Conservation (phyloP, 768 basidiomycete species). For the Mycena latifolia region DNA sequence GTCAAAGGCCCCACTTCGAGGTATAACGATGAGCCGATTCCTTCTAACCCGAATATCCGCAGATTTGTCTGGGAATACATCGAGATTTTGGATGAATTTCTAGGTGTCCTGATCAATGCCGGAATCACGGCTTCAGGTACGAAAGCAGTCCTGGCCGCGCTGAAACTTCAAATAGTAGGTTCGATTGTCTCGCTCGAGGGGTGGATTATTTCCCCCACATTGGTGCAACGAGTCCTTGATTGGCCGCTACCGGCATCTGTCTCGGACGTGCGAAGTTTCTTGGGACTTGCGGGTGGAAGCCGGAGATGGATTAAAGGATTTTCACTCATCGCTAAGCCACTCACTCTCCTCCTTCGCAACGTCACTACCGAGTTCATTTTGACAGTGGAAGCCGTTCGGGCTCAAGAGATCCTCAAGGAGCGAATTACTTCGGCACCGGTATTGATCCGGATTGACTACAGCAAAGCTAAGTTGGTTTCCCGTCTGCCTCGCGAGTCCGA, state of each 20-base stretch:
- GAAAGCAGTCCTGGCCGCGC: slow-evolving; percentile 42
- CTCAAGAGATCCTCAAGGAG: slow-evolving; percentile 43
- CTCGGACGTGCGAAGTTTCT: slow-evolving; percentile 40
- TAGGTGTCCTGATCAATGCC: slow-evolving; percentile 35
- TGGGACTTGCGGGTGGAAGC: slow-evolving; percentile 40
- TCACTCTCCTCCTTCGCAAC: slow-evolving; percentile 33
- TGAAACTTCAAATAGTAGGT: slow-evolving; percentile 44
- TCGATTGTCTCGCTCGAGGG: slow-evolving; percentile 44
- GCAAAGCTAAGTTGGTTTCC: slow-evolving; percentile 4
- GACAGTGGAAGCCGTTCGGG: slow-evolving; percentile 35
- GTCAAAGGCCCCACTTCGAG: slow-evolving; percentile 39
- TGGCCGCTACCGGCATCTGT: slow-evolving; percentile 38
- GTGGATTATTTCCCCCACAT: slow-evolving; percentile 40
- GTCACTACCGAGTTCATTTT: slow-evolving; percentile 42
- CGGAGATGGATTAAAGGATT: slow-evolving; percentile 43
- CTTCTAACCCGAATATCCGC: slow-evolving; percentile 40
- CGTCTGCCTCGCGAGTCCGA: slow-evolving; percentile 29
- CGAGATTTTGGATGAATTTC: slow-evolving; percentile 18
- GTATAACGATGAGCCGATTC: slow-evolving; percentile 40
- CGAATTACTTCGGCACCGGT: slow-evolving; percentile 41
- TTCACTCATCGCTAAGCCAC: slow-evolving; percentile 40
- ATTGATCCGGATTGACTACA: slow-evolving; percentile 50
- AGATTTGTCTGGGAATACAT: slow-evolving; percentile 47
- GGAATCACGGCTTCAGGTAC: slow-evolving; percentile 48
- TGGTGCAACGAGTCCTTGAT: slow-evolving; percentile 43